Evolutionary conservation across 2,329 filamentous ascomycete species (phyloP), one percentile per base, ranked within the genome.

Genomic region (Boeremia lycopersici): DNA sequence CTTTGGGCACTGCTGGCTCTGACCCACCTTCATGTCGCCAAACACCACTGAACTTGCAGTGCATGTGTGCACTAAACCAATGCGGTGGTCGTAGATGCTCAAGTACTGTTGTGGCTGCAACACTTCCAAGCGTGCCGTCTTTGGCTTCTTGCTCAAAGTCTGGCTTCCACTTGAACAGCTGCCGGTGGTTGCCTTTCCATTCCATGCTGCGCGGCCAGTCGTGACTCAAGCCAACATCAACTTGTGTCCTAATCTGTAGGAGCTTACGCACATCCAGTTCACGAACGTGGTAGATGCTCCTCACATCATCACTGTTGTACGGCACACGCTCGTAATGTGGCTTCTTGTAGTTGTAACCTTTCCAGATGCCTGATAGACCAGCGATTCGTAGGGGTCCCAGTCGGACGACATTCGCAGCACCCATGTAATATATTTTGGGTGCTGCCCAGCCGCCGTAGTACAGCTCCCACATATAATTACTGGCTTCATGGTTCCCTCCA

Each of bases 391-490:
- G 78, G 1, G 90, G 89, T 0, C 93, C 93, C 29, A 96, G 80
- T 15, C 89, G 87, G 35, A 99, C 73, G 8, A 99, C 88, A 70
- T 96, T 97, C 56, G 95, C 91, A 30, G 92, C 91, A 43, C 95
- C 95, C 74, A 98, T 83, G 77, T 97, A 99, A 80, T 97, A 99
- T 60, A 99, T 98, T 64, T 95, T 96, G 8, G 91, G 92, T 7
- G 93, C 93, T 6, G 91, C 95, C 95, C 95, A 99, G 45, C 95
- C 95, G 46, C 95, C 95, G 71, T 98, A 96, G 78, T 91, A 96
- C 0, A 99, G 84, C 76, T 99, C 95, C 81, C 88, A 95, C 5
- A 96, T 80, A 75, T 98, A 87, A 45, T 90, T 92, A 68, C 90
- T 90, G 0, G 95, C 93, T 78, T 99, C 95, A 69, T 99, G 95